Base-by-base conservation (phyloP, 805 yeast species). In the Pichia scutulata region DNA sequence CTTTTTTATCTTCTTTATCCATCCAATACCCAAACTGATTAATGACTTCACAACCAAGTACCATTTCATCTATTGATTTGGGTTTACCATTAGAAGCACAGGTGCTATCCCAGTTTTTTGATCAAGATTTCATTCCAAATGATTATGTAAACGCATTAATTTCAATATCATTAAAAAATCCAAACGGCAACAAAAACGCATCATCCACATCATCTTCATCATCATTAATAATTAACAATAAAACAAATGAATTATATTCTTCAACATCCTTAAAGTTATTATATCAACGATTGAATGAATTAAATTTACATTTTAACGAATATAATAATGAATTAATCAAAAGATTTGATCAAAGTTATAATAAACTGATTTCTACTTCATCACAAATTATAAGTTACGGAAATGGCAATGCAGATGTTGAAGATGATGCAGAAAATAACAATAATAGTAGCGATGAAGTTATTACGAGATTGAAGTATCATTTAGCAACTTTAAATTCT, bases 101-200 rank as follows among this genome's bases (percentile, higher is more conserved):
- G 16, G 71, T 82, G 1, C 64, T 84, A 3, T 67, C 79, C 13
- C 83, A 84, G 81, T 85, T 85, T 68, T 81, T 82, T 53, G 87
- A 84, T 54, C 77, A 75, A 21, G 78, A 76, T 24, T 84, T 84
- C 60, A 78, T 76, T 18, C 85, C 89, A 1, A 76, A 78, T 49
- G 78, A 78, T 40, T 85, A 77, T 57, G 73, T 85, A 19, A 87
- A 85, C 60, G 81, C 85, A 2, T 65, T 84, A 16, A 73, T 80
- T 52, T 69, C 39, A 5, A 28, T 50, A 12, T 49, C 43, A 8
- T 54, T 71, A 8, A 57, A 58, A 43, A 33, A 33, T 33, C 10
- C 37, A 33, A n/a, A 25, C 9, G 9, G n/a, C n/a, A n/a, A n/a
- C n/a, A n/a, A n/a, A n/a, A n/a, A n/a, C n/a, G n/a, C n/a, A n/a